Percentiles rank a stretch among this genome's conserved stretches.
Evolutionary conservation across 1,284 basidiomycete species (phyloP).

Genomic region (Cerrena zonata): DNA sequence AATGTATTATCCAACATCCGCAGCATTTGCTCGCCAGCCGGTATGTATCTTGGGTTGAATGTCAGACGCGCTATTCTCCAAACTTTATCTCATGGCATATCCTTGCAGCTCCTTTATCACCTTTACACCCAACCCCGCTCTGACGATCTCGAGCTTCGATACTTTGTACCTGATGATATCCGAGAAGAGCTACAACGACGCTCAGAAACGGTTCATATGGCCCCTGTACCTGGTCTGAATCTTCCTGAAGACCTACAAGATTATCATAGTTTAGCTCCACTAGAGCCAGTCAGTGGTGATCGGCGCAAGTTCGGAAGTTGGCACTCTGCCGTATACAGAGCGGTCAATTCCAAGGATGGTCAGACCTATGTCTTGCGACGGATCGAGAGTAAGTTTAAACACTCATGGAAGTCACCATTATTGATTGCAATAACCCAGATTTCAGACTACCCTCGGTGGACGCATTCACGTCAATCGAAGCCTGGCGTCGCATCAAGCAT

Average conservation of each 20-base stretch:
- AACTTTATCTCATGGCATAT: neutral
- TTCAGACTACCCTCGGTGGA: constrained; percentile 78
- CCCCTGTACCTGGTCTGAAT: constrained; percentile 42
- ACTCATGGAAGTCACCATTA: neutral
- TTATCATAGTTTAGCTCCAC: constrained; percentile 81
- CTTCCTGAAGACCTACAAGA: constrained; percentile 87
- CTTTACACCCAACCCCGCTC: constrained; percentile 72
- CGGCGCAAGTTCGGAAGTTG: constrained; percentile 72
- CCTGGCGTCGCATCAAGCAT: constrained; percentile 84
- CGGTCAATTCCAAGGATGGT: constrained; percentile 75
- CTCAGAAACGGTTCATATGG: constrained; percentile 66
- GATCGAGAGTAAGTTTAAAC: constrained; percentile 70
- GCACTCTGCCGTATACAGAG: constrained; percentile 80
- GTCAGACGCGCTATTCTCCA: constrained; percentile 3
- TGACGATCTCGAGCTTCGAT: constrained; percentile 47
- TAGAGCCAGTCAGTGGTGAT: constrained; percentile 56
- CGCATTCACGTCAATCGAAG: constrained; percentile 80
- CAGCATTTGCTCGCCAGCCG: constrained; percentile 60
- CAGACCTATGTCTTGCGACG: constrained; percentile 74
- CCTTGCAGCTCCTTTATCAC: constrained; percentile 77
- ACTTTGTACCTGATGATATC: constrained; percentile 67
- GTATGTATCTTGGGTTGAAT: constrained; percentile 33
- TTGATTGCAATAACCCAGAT: constrained; percentile 41
- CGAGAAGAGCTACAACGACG: constrained; percentile 78
- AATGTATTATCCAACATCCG: constrained; percentile 46